A percentile compares a stretch with the other conserved stretches of the same genome.
These are phyloP conservation scores for Groenewaldozyma auringiensis DNA, from an alignment of 1,139 yeast genomes.

Conservation along the genomic window DNA sequence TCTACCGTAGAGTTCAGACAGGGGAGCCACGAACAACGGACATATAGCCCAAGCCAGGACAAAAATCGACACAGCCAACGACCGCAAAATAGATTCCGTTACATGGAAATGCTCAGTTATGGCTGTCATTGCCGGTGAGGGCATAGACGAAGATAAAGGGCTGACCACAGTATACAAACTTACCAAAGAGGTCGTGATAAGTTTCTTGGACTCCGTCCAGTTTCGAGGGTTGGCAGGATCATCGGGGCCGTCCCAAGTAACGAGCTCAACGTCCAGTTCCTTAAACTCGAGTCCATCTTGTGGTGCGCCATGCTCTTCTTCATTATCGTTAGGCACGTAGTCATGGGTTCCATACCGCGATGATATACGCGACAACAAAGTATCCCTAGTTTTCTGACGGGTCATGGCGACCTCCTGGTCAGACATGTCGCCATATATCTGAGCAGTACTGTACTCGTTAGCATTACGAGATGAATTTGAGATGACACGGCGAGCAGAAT, in stretches of 20 bases:
- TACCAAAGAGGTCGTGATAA: slow-evolving; percentile 42
- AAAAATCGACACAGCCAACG: slow-evolving; percentile 51
- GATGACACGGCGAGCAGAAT: no score
- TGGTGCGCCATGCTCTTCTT: slow-evolving; percentile 8
- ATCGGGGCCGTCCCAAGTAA: slow-evolving; percentile 56
- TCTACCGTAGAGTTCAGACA: slow-evolving; percentile 55
- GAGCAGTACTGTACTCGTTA: slow-evolving; percentile 15
- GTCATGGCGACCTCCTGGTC: slow-evolving; percentile 17
- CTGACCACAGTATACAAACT: slow-evolving; percentile 47
- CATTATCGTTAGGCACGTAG: slow-evolving; percentile 11
- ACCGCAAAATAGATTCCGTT: slow-evolving; percentile 33
- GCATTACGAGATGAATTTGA: slow-evolving; percentile 4
- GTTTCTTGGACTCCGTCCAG: slow-evolving; percentile 41
- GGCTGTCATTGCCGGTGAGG: slow-evolving; percentile 48
- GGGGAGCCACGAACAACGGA: slow-evolving; percentile 53
- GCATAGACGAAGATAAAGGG: slow-evolving; percentile 53
- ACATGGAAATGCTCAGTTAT: slow-evolving; percentile 41
- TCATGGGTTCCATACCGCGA: slow-evolving; percentile 13
- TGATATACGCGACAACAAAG: slow-evolving; percentile 19
- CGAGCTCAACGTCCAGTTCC: slow-evolving; percentile 51
- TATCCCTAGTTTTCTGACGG: slow-evolving; percentile 25
- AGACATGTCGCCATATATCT: slow-evolving; percentile 23
- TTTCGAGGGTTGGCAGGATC: slow-evolving; percentile 58
- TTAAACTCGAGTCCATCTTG: slow-evolving; percentile 43
- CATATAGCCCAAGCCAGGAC: slow-evolving; percentile 57